phyloP scores from a whole-genome alignment of 2,329 filamentous ascomycete species.

The Colletotrichum plurivorum region DNA sequence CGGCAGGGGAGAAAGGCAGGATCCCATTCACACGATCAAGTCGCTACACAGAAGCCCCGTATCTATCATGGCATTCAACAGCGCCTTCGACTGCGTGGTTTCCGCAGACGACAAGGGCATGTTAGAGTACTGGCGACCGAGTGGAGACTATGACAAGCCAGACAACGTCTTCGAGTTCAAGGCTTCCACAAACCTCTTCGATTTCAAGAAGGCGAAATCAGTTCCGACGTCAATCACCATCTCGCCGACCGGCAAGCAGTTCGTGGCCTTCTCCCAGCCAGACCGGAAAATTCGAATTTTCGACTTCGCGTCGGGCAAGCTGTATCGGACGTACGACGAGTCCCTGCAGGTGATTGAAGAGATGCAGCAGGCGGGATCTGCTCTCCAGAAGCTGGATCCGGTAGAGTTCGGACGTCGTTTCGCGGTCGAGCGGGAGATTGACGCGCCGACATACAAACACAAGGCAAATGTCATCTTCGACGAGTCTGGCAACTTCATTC shows the following conservation, averaged over 20 bases:
- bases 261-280: conserved; percentile 91
- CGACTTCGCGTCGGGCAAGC: conserved; percentile 89
- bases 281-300: conserved; percentile 95
- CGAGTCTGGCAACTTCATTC: conserved; percentile 93
- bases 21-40: conserved; percentile 82
- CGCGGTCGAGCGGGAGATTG: conserved; percentile 88
- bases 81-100: conserved; percentile 88
- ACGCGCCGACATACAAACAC: conserved; percentile 75
- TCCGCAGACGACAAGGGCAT: conserved; percentile 92
- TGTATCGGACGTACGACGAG: conserved; percentile 95
- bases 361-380: conserved; percentile 95
- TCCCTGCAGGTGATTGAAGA: conserved; percentile 90
- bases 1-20: conserved; percentile 84
- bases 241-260: conserved; percentile 87
- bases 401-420: conserved; percentile 93
- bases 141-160: conserved; percentile 87
- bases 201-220: conserved; percentile 96
- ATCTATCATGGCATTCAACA: conserved; percentile 90
- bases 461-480: conserved; percentile 94
- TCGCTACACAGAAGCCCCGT: conserved; percentile 87
- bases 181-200: conserved; percentile 93
- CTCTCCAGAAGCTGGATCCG: conserved; percentile 84
- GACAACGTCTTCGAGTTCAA: conserved; percentile 94
- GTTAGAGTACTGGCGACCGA: conserved; percentile 96
- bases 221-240: conserved; percentile 85